Evolutionary conservation across 768 basidiomycete genomes (phyloP).

Genomic region (Serendipita sp.): DNA sequence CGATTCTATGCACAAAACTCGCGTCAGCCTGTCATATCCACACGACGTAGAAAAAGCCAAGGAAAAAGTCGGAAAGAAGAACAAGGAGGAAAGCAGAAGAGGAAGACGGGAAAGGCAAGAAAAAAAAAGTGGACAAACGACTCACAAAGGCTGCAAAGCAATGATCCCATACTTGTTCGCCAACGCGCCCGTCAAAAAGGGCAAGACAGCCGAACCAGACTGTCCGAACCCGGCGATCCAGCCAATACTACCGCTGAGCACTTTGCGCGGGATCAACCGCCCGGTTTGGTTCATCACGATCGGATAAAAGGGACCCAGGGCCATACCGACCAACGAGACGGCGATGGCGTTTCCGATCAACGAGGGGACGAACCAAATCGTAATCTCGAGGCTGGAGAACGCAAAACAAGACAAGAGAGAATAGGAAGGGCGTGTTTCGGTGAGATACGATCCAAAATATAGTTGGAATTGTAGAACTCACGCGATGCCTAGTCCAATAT

Average conservation of each 20-base stretch:
- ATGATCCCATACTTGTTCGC: constrained; percentile 12
- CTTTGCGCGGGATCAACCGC: constrained; percentile 8
- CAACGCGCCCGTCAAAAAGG: constrained; percentile 13
- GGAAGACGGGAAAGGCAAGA: background rate
- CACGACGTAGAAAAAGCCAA: too few relatives aligned
- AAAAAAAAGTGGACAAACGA: background rate
- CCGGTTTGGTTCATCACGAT: constrained; percentile 13
- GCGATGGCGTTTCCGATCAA: constrained; percentile 23
- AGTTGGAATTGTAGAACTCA: constrained; percentile 2
- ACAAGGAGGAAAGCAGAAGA: too few relatives aligned
- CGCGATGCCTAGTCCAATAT: constrained; percentile 14
- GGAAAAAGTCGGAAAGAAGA: too few relatives aligned
- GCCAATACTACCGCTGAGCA: constrained; percentile 30
- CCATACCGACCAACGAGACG: constrained; percentile 23
- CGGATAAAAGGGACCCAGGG: constrained; percentile 25
- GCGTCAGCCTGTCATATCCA: background rate
- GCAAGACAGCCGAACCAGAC: constrained; percentile 26
- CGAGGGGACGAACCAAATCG: constrained; percentile 23
- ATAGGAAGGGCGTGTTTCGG: background rate
- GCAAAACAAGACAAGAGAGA: background rate
- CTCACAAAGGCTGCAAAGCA: constrained; percentile 14
- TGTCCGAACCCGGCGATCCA: constrained; percentile 46
- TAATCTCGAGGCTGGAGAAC: constrained; percentile 17
- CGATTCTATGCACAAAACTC: background rate
- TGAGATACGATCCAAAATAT: background rate